Percentiles rank a stretch among this genome's conserved stretches.
Conservation (phyloP, 306 rosid genomes). For the Coriaria nepalensis region DNA sequence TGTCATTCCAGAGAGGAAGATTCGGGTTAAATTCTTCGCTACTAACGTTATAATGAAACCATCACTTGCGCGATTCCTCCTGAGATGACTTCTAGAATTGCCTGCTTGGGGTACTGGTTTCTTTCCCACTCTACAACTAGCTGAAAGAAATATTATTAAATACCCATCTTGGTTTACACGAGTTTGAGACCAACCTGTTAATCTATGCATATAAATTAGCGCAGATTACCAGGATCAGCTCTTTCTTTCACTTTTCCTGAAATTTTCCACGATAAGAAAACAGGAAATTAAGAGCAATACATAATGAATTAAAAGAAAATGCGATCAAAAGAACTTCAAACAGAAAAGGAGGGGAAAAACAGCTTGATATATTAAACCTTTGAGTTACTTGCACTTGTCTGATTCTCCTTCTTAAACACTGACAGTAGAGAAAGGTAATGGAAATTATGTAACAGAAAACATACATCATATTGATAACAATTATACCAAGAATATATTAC, state of each 20-base stretch:
- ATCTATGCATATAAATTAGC: background rate
- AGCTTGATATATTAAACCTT: slow-evolving; percentile 24
- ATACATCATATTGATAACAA: slow-evolving; percentile 13
- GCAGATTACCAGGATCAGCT: slow-evolving; percentile 36
- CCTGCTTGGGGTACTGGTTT: slow-evolving; percentile 26
- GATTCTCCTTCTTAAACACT: slow-evolving; percentile 33
- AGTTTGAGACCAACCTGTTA: too few relatives aligned
- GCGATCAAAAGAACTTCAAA: background rate
- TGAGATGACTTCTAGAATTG: slow-evolving; percentile 30
- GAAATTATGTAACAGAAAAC: slow-evolving; percentile 15
- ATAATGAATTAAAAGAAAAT: slow-evolving; percentile 2
- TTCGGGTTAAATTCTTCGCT: slow-evolving; percentile 10
- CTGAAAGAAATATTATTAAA: slow-evolving; percentile 26
- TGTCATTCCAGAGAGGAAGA: background rate
- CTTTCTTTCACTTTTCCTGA: slow-evolving; percentile 24
- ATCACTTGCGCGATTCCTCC: slow-evolving; percentile 56
- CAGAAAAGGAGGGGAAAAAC: too few relatives aligned
- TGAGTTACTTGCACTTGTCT: slow-evolving; percentile 21
- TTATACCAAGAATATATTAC: slow-evolving; percentile 1
- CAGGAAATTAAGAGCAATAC: slow-evolving; percentile 11
- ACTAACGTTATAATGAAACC: slow-evolving; percentile 60
- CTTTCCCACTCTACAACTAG: slow-evolving; percentile 29
- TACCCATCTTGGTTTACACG: slow-evolving; percentile 5
- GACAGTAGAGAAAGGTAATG: slow-evolving; percentile 18
- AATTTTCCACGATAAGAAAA: slow-evolving; percentile 35